A percentile compares a stretch with the other conserved stretches of the same genome.
Conservation (phyloP, 345 rosid genomes). For the Turritis glabra region DNA sequence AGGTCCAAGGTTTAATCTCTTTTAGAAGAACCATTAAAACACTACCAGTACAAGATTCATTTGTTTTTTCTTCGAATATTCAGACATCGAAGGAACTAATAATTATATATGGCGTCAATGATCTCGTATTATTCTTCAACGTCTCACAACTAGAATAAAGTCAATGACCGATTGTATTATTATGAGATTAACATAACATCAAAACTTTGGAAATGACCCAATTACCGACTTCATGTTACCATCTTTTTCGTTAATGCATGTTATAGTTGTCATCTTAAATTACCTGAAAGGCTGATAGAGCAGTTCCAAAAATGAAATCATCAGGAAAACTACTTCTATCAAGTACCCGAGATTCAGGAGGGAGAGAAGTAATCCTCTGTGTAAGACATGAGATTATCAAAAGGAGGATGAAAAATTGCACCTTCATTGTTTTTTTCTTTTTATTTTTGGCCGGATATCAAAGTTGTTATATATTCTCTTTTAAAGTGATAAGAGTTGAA, state of each 20-base stretch:
- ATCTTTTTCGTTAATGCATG: not conserved
- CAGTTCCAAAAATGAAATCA: slow-evolving; percentile 41
- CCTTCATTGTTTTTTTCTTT: not conserved
- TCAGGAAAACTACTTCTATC: slow-evolving; percentile 26
- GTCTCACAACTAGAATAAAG: not conserved
- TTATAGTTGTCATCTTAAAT: not conserved
- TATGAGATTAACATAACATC: not conserved
- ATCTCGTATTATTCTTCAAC: not conserved
- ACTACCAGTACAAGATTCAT: not conserved
- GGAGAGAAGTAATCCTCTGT: not conserved
- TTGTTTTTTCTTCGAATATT: not conserved
- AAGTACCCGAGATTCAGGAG: not conserved
- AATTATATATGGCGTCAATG: not conserved
- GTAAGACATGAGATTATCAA: not conserved
- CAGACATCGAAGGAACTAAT: not conserved
- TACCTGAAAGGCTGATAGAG: slow-evolving; percentile 38
- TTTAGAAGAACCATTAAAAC: not conserved
- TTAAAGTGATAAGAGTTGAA: not conserved
- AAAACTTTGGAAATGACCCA: not conserved
- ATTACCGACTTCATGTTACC: not conserved
- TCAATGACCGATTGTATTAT: not conserved
- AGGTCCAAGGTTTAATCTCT: not conserved
- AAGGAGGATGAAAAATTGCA: slow-evolving; percentile 7
- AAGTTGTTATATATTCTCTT: not conserved
- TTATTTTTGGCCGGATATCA: not conserved